Base-by-base conservation (phyloP, 768 basidiomycete genomes). In the Termitomyces sp. region DNA sequence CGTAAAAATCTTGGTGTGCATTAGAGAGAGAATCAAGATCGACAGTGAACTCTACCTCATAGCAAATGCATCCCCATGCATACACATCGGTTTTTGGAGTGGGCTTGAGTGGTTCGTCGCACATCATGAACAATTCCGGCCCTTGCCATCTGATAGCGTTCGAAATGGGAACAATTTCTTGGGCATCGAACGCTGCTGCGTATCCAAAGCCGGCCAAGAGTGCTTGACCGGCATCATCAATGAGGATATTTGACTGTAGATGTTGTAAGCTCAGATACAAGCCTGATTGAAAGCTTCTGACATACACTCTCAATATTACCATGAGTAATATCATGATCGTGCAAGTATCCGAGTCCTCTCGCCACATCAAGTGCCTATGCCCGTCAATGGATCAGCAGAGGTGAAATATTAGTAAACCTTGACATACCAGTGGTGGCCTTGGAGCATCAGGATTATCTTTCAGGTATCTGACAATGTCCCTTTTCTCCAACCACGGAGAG, bases 401-500 rank as follows among this genome's bases (percentile, higher is more conserved):
- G n/a, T n/a, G n/a, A n/a, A n/a, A n/a, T 37, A 37, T 5, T 16
- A 37, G 34, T 9, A 37, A 11, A 16, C 3, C 2, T 16, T 3
- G 14, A 29, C 54, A 21, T 17, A 49, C 54, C 16, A 56, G n/a
- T 31, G 11, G 43, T 1, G 32, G 27, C 10, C 59, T 54, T 41
- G 41, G 21, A 21, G 43, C 50, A 16, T 17, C 25, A 7, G 42
- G 52, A 5, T 46, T 42, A 5, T 12, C 4, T 29, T 53, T 42
- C 35, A 63, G n/a, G 21, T 54, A 58, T 0, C 2, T 32, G 11
- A 19, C 19, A 17, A 63, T 23, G 35, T 63, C 32, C 1, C 59
- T 59, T 19, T 45, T 38, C 4, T 58, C 53, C 54, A 60, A 58
- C 59, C 53, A 65, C 0, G 60, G 60, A 7, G 64, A 58, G 1